Base-by-base conservation (phyloP, 768 basidiomycete genomes). In the Hortiboletus flavorubellus region DNA sequence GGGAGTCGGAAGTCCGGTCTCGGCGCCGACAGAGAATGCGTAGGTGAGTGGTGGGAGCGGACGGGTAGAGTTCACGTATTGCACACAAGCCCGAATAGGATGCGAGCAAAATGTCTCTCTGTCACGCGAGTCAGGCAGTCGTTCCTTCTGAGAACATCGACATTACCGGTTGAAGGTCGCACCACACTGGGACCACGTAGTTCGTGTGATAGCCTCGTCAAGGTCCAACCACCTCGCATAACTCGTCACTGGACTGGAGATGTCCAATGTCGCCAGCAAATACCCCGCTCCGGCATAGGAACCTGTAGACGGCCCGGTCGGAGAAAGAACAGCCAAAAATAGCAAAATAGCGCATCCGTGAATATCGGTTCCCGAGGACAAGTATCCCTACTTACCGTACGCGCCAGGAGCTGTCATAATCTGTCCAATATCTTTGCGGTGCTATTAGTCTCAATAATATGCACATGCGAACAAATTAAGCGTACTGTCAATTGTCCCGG, bases 161-260 rank as follows among this genome's bases (percentile, higher is more conserved):
- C 51, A 65, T 45, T 45, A 85, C 87, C 88, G 77, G 49, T 72
- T 67, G 44, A 82, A 81, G 14, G 72, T 69, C 8, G 64, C 66
- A 23, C 74, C 75, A 29, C 67, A 73, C 62, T 86, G 82, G 1
- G 77, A 77, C 88, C 89, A 90, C 2, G 73, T 72, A 0, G 86
- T 82, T 31, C 78, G 75, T 8, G 80, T 75, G 34, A 86, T 68
- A 2, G 76, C 86, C 55, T 80, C 70, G 56, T 90, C 87, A 31
- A 91, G 71, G 58, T 91, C 87, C 33, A 91, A 74, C 82, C 84
- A 89, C 26, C 89, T 79, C 26, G 68, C 74, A 62, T 85, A 89
- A 56, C 80, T 72, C 2, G 67, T 61, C 11, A 65, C 59, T 5
- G 49, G 6, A 16, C 60, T 78, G 2, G 72, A 75, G 8, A 63